phyloP scores from a whole-genome alignment of 139 green algal species.

The Micromonas commoda region DNA sequence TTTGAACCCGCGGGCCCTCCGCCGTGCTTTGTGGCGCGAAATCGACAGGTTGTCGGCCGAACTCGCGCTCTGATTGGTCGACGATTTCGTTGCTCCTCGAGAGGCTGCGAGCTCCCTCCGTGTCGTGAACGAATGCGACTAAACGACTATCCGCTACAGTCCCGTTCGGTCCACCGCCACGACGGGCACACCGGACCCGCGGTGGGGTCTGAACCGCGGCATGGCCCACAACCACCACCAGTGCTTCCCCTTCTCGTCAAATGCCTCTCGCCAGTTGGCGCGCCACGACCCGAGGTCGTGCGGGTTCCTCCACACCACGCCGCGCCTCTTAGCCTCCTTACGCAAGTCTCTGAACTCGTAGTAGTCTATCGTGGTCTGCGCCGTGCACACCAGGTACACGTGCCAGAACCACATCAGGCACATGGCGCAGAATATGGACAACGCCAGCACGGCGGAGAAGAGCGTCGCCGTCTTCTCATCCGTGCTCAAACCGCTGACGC shows the following conservation, averaged over 20 bases:
- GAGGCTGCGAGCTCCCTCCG: too few species aligned
- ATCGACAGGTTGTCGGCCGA: too few species aligned
- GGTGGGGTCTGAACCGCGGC: not conserved
- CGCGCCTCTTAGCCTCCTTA: not conserved
- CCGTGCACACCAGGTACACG: slow-evolving; percentile 50
- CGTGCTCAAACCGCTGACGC: not conserved
- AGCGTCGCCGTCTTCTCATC: slow-evolving; percentile 6
- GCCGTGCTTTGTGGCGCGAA: too few species aligned
- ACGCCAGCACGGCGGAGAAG: slow-evolving; percentile 34
- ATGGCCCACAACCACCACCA: slow-evolving; percentile 1
- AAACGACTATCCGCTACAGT: not conserved
- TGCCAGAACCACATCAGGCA: slow-evolving; percentile 53
- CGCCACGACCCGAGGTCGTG: not conserved
- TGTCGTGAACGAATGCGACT: too few species aligned
- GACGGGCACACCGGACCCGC: not conserved
- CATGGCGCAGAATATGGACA: slow-evolving; percentile 27
- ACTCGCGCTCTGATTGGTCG: too few species aligned
- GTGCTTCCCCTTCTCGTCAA: not conserved
- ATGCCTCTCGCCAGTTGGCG: slow-evolving; percentile 4
- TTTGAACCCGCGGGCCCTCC: too few species aligned
- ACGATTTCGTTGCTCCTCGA: too few species aligned
- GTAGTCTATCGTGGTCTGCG: slow-evolving; percentile 32
- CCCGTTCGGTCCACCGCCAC: not conserved
- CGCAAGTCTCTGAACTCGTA: not conserved
- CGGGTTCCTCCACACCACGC: not conserved